Base-by-base conservation (phyloP, 352 stramenopile genomes). In the Phytophthora macrochlamydospora region DNA sequence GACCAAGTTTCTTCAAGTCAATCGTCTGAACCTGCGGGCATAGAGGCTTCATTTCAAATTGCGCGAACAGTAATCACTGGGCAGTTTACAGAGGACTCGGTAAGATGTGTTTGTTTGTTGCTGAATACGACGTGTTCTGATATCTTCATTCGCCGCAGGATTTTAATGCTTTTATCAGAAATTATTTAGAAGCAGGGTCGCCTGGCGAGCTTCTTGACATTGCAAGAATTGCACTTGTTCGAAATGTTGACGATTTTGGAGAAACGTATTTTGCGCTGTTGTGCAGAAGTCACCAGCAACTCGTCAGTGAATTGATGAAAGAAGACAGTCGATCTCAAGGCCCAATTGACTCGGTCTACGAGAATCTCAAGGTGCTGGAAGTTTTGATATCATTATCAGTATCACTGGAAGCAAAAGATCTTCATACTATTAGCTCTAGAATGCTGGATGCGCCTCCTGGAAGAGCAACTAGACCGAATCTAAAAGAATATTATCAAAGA, bases 191-290 rank as follows among this genome's bases (percentile, higher is more conserved):
- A 33, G 11, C 28, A 0, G 56, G 32, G 53, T 32, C 43, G 30
- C 31, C 60, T 13, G 29, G 33, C 31, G 55, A 63, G 2, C 37
- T 63, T 4, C 44, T 74, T 30, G 48, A 60, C 52, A 11, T 43
- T 13, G 40, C 66, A 13, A 51, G 45, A 7, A 51, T 62, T 49
- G 30, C 57, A 24, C 46, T 70, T 45, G 53, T 28, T 32, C 55
- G 40, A 59, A 63, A 40, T 56, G 42, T n/a, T 14, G n/a, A 46
- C 30, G 31, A 12, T 11, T 64, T 74, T 51, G 44, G 70, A 14
- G 40, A 60, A 29, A 14, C 33, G 24, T 73, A 73, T 65, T 84
- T 89, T 43, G 73, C 54, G 18, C 46, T 87, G 5, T 14, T 84
- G 24, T 61, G 38, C 12, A 74, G 75, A 30, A 55, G 81, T 37